Conservation (phyloP, 2,329 filamentous ascomycete species). For the Fusarium equiseti region DNA sequence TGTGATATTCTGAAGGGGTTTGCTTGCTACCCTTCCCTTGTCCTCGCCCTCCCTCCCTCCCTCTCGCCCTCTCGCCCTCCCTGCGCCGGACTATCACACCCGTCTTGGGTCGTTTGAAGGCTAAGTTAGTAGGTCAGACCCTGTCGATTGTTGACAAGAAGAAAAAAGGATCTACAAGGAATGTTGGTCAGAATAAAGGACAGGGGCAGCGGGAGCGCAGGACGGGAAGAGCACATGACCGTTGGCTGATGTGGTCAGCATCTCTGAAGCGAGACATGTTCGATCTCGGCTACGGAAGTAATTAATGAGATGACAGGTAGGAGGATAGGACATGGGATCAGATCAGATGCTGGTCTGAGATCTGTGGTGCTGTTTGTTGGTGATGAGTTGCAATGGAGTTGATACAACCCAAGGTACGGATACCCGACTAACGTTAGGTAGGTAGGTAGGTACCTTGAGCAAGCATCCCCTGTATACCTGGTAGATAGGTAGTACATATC, state of each 20-base stretch:
- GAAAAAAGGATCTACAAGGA: conserved; percentile 16
- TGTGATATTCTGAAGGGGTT: not conserved
- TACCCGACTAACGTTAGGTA: not conserved
- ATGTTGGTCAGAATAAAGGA: conserved; percentile 17
- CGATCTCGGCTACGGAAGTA: not conserved
- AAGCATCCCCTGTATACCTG: not conserved
- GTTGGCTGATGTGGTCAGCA: conserved; percentile 30
- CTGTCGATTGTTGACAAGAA: conserved; percentile 12
- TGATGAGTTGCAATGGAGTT: conserved; percentile 3
- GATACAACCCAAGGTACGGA: not conserved
- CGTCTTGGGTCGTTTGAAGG: not conserved
- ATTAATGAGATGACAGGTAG: not conserved
- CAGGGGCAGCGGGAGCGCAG: conserved; percentile 7
- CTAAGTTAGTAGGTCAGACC: conserved; percentile 7
- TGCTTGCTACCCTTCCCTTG: no score
- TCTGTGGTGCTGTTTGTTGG: conserved; percentile 6
- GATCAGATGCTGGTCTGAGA: conserved; percentile 22
- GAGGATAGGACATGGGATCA: not conserved
- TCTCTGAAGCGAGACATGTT: conserved; percentile 17
- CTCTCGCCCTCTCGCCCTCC: not conserved
- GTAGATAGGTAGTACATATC: not conserved
- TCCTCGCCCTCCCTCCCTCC: not conserved
- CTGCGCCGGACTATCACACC: conserved; percentile 7
- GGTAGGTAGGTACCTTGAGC: not conserved
- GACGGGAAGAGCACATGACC: conserved; percentile 36